These are phyloP conservation scores for Hygrocybe coccinea DNA, from an alignment of 768 basidiomycete genomes.

Conservation along the genomic window DNA sequence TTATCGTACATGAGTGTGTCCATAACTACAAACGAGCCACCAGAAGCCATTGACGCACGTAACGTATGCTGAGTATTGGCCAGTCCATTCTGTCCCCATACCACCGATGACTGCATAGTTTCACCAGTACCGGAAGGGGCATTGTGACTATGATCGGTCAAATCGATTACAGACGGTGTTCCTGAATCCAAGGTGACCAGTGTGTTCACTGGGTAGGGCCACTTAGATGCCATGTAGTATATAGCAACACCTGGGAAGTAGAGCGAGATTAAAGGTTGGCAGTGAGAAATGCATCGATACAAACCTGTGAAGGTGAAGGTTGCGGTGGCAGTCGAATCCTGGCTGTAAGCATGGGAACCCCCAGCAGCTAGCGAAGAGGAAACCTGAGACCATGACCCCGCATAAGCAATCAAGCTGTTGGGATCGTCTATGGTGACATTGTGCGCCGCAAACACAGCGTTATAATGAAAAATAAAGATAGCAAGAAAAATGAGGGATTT, in stretches of 20 bases:
- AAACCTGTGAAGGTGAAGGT: conserved; percentile 14
- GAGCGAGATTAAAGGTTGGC: background rate
- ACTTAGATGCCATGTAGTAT: conserved; percentile 10
- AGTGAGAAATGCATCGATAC: background rate
- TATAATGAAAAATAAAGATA: background rate
- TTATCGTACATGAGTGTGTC: conserved; percentile 11
- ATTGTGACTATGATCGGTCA: conserved; percentile 2
- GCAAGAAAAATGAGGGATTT: background rate
- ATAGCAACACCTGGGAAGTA: conserved; percentile 11
- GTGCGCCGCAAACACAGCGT: background rate
- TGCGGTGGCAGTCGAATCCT: conserved; percentile 2
- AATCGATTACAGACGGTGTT: background rate
- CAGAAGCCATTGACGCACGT: conserved; percentile 1
- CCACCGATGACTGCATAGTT: conserved; percentile 6
- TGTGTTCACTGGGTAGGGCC: conserved; percentile 14
- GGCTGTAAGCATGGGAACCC: conserved; percentile 9
- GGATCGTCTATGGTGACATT: conserved; percentile 1
- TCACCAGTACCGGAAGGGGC: conserved; percentile 1
- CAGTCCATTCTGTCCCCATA: conserved; percentile 11
- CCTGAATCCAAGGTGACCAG: conserved; percentile 8
- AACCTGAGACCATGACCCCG: background rate
- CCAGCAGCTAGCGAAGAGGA: conserved; percentile 5
- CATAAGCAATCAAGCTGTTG: background rate
- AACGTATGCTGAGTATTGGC: conserved; percentile 12
- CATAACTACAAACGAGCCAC: conserved; percentile 5